Conservation (phyloP, 257 asterid genomes). For the Cordia subcordata region DNA sequence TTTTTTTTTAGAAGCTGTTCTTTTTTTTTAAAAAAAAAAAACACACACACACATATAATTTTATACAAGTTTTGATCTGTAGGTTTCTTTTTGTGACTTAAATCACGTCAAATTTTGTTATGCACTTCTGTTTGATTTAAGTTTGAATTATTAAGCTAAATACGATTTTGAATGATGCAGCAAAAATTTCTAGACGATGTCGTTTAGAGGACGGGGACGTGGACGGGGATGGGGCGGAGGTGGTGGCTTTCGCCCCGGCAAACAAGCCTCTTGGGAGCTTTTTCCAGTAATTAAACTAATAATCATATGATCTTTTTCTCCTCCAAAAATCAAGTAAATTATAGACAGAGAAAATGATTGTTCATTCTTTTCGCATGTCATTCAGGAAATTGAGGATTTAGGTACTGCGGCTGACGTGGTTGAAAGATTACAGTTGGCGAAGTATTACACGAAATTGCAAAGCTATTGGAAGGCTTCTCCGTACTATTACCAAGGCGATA, state of each 20-base stretch:
- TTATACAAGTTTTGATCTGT: too few species aligned
- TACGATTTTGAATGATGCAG: background rate
- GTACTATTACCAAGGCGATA: slow-evolving; percentile 43
- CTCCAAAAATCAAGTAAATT: background rate
- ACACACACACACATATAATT: too few species aligned
- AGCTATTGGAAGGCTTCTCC: slow-evolving; percentile 42
- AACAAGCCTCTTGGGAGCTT: slow-evolving; percentile 31
- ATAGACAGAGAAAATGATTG: background rate
- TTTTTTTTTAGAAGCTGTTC: too few species aligned
- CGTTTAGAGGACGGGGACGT: slow-evolving; percentile 43
- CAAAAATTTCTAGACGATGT: slow-evolving; percentile 22
- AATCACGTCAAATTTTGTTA: too few species aligned
- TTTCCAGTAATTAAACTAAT: slow-evolving; percentile 39
- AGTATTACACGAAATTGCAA: slow-evolving; percentile 34
- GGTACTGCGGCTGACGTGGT: slow-evolving; percentile 35
- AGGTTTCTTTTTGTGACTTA: too few species aligned
- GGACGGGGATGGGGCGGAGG: slow-evolving; percentile 31
- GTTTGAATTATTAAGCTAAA: too few species aligned
- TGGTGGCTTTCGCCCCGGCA: slow-evolving; percentile 24
- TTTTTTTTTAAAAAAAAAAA: too few species aligned
- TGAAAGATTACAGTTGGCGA: slow-evolving; percentile 20
- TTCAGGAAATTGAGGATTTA: slow-evolving; percentile 45
- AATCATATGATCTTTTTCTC: background rate
- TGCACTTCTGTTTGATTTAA: too few species aligned
- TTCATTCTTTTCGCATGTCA: slow-evolving; percentile 3